Evolutionary conservation across 2,329 filamentous ascomycete species (phyloP).

Genomic region (Penicillium sp.): DNA sequence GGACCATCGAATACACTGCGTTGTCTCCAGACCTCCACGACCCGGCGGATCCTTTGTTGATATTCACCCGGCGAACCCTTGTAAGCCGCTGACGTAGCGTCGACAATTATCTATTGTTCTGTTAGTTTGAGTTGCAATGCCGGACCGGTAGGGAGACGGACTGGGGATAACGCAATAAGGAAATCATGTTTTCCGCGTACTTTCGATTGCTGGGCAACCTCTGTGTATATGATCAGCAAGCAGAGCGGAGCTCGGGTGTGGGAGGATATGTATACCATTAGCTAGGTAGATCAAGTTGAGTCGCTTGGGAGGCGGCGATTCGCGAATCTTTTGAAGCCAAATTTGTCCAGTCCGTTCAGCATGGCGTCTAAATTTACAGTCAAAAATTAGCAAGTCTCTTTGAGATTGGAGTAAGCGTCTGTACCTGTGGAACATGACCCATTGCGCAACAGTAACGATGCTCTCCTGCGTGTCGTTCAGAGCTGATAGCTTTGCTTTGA

Average conservation of each 20-base stretch:
- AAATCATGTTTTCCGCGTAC: conserved; percentile 91
- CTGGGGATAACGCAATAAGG: conserved; percentile 81
- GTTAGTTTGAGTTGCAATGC: conserved; percentile 19
- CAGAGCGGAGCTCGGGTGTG: background rate
- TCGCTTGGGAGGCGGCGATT: conserved; percentile 79
- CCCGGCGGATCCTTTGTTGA: conserved; percentile 80
- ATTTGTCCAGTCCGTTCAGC: conserved; percentile 88
- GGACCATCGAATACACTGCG: conserved; percentile 77
- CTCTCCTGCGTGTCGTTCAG: conserved; percentile 97
- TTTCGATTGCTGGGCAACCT: conserved; percentile 95
- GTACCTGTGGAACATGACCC: conserved; percentile 99
- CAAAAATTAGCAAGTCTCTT: conserved; percentile 12
- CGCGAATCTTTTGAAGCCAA: conserved; percentile 86
- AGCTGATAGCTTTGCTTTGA: conserved; percentile 89
- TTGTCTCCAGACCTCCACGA: conserved; percentile 92
- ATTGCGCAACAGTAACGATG: conserved; percentile 94
- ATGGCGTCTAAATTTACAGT: conserved; percentile 64
- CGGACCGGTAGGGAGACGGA: conserved; percentile 26
- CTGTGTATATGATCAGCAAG: conserved; percentile 47
- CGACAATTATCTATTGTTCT: conserved; percentile 65
- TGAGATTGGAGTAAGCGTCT: conserved; percentile 14
- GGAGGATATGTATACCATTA: conserved; percentile 64
- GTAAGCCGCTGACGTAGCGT: conserved; percentile 87
- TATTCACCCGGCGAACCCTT: conserved; percentile 83
- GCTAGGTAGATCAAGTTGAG: conserved; percentile 91